Base-by-base conservation (phyloP, 441 rosid species). In the Brassica balearica region DNA sequence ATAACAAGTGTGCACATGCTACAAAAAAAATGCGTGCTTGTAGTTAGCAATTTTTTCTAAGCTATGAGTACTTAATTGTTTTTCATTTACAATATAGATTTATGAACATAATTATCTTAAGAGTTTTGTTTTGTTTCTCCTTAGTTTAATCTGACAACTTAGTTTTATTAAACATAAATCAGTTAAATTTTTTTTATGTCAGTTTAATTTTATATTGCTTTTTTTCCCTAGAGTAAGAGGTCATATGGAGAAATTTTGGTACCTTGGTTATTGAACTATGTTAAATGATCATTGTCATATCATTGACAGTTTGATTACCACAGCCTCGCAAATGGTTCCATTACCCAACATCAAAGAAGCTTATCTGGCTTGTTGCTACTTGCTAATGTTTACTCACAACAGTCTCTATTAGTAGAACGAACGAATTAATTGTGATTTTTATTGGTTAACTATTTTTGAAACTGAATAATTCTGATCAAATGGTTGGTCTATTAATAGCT, bases 401-500 rank as follows among this genome's bases (percentile, higher is more conserved):
- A 23, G 27, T 23, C 27, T 23, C 27, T 23, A 23, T 23, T 23
- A 23, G 1, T 29, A 1, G 1, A 23, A 23, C 27, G 27, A 23
- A 23, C 27, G 27, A 23, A 23, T 23, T 23, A 23, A 23, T 23
- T 23, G 27, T 23, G 27, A 23, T 23, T 23, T 23, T 23, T 23
- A 53, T 53, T 15, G 59, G 22, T 53, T 53, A 56, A 17, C 5
- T 56, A 8, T 56, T 17, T 15, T 29, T 17, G 25, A 11, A 15
- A 48, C 55, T 48, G 65, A 51, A 51, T 1, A 7, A 22, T n/a
- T 36, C 55, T 22, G 53, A 41, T 64, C 59, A 63, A 53, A 36
- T 70, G 29, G 65, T 36, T 51, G 64, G 56, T 69, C 46, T 69
- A 62, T 8, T 11, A 36, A 36, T 38, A n/a, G 55, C 55, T n/a